phyloP scores from a whole-genome alignment of 306 rosid genomes.

The Cucumis cinereus region DNA sequence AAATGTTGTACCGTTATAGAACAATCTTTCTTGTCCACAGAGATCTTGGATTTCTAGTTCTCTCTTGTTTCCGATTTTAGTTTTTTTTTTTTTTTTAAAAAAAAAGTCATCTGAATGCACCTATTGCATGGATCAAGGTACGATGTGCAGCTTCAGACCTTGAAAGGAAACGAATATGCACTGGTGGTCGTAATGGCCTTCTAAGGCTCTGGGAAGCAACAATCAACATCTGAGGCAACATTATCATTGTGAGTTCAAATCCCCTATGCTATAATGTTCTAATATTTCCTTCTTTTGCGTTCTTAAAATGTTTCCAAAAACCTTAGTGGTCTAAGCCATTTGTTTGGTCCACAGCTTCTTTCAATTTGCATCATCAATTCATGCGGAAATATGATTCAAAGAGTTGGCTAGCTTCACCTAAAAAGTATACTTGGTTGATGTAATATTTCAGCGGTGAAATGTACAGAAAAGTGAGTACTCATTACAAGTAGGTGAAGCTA shows the following conservation, averaged over 20 bases:
- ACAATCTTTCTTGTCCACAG: neutral
- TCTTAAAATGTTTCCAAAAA: neutral
- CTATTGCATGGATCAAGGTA: slow-evolving; percentile 32
- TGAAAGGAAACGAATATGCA: slow-evolving; percentile 95
- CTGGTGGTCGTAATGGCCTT: slow-evolving; percentile 91
- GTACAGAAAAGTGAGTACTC: neutral
- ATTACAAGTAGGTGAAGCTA: neutral
- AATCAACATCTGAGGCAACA: slow-evolving; percentile 49
- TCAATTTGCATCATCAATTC: neutral
- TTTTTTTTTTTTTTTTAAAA: neutral
- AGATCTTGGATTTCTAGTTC: neutral
- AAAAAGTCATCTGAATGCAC: neutral
- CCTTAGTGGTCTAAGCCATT: neutral
- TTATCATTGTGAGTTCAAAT: slow-evolving; percentile 3
- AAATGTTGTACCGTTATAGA: neutral
- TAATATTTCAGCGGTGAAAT: neutral
- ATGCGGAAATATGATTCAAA: neutral
- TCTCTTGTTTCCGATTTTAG: neutral
- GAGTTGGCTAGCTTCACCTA: neutral
- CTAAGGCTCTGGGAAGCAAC: slow-evolving; percentile 99
- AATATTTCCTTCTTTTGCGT: neutral
- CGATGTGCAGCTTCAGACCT: slow-evolving; percentile 78
- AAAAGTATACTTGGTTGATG: neutral
- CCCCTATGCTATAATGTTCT: neutral
- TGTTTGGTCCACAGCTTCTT: neutral